Percentiles rank a stretch among this genome's conserved stretches.
phyloP scores from a whole-genome alignment of 2,329 filamentous ascomycete genomes.

The Tolypocladium pustulatum region DNA sequence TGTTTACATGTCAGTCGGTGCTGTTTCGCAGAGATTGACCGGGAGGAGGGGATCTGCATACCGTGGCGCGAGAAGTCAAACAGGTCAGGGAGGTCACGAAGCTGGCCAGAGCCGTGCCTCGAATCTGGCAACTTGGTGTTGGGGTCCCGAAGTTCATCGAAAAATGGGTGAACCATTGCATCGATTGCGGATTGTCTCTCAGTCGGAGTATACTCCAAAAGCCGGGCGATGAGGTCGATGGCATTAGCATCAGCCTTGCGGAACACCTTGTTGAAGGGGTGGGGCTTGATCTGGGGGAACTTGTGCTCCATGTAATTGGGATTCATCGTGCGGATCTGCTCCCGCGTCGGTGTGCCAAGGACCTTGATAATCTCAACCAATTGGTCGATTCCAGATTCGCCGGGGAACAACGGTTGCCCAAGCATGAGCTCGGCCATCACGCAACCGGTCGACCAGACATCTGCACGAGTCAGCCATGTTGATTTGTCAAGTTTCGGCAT shows the following conservation, averaged over 20 bases:
- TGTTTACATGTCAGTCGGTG: constrained; percentile 25
- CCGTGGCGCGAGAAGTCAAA: constrained; percentile 94
- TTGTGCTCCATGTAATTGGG: constrained; percentile 99
- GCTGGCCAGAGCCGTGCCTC: constrained; percentile 69
- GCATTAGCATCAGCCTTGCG: constrained; percentile 88
- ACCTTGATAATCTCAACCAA: constrained; percentile 99
- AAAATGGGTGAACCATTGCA: constrained; percentile 97
- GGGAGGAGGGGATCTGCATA: constrained; percentile 34
- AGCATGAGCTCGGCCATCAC: constrained; percentile 99
- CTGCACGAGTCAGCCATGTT: constrained; percentile 33
- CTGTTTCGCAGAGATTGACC: not conserved
- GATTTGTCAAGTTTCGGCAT: not conserved
- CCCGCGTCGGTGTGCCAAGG: constrained; percentile 86
- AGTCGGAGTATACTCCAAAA: constrained; percentile 95
- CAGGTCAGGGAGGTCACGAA: constrained; percentile 73
- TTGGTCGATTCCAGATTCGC: constrained; percentile 97
- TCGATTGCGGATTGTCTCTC: constrained; percentile 89
- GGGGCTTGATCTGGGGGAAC: constrained; percentile 98
- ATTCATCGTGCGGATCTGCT: constrained; percentile 99
- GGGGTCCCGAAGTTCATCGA: constrained; percentile 92
- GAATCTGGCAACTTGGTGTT: constrained; percentile 87
- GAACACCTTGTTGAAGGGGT: constrained; percentile 99
- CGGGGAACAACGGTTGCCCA: constrained; percentile 92
- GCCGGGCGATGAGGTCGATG: constrained; percentile 85
- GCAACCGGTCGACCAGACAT: constrained; percentile 98